Base-by-base conservation (phyloP, 2,329 filamentous ascomycete species). In the Aspergillus alliaceus region DNA sequence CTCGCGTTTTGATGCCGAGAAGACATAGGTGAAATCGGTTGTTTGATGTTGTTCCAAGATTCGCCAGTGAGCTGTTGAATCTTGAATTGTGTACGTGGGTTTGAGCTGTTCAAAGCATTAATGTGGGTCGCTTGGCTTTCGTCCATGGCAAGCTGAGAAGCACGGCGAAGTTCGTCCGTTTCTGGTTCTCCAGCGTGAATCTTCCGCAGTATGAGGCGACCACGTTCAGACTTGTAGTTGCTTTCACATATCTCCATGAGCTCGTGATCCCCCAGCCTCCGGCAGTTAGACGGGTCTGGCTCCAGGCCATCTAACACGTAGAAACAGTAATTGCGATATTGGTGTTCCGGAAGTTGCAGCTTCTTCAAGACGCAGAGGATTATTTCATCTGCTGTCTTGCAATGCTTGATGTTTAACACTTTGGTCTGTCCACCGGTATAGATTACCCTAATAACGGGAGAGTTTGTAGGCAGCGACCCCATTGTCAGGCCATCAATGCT, bases 281-380 rank as follows among this genome's bases (percentile, higher is more conserved):
- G 87, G 72, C 91, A 96, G 69, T 92, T 87, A 50, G 83, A 84
- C 29, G 91, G 89, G 64, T 95, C 89, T 1, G 93, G 88, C 48
- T 97, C 91, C 37, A 91, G 80, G 51, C 93, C 93, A 64, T 91
- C 88, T 57, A 98, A 81, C 1, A 96, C 89, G 81, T 95, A 98
- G 78, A 99, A 98, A 79, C 93, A 97, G 77, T 96, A 98, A 69
- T 96, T 96, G 67, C 92, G 86, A 72, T 95, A 90, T 68, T 97
- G 92, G 61, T 93, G 90, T 70, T 96, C 92, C 22, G 92, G 90
- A 29, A 96, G 83, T 39, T 88, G 87, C 62, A 96, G 90, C 73
- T 98, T 98, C 64, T 89, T 86, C 44, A 98, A 78, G 0, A 95
- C 96, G 59, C 91, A 89, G 46, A 92, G 84, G 80, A 97, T 93